Evolutionary conservation across 305 asterid genomes (phyloP).

Genomic region (Euphrasia arctica): DNA sequence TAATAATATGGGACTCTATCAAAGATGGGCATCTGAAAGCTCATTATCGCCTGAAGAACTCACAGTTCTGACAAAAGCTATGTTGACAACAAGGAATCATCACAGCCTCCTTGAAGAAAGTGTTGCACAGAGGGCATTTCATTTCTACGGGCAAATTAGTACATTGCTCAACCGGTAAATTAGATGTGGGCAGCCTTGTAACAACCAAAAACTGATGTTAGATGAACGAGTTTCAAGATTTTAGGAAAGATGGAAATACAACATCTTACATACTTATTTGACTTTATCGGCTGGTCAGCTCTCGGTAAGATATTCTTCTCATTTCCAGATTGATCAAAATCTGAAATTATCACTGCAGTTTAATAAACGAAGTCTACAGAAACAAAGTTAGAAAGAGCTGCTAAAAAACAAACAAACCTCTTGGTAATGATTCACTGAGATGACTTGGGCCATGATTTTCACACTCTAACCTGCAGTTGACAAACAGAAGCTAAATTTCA

Average conservation of each 20-base stretch:
- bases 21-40: slow-evolving; percentile 11
- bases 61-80: slow-evolving; percentile 88
- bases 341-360: slow-evolving; percentile 33
- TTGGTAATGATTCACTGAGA: slow-evolving; percentile 30
- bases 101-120: slow-evolving; percentile 80
- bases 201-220: slow-evolving; percentile 32
- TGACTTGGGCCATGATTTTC: slow-evolving; percentile 33
- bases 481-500: slow-evolving; percentile 15
- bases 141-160: slow-evolving; percentile 55
- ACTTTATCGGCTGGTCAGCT: slow-evolving; percentile 37
- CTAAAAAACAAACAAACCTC: slow-evolving; percentile 37
- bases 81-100: slow-evolving; percentile 98
- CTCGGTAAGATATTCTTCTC: slow-evolving; percentile 31
- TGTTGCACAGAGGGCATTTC: slow-evolving; percentile 71
- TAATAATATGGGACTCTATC: slow-evolving; percentile 2
- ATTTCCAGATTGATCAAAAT: slow-evolving; percentile 35
- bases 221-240: slow-evolving; percentile 21
- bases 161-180: slow-evolving; percentile 39
- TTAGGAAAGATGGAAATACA: slow-evolving; percentile 17
- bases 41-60: slow-evolving; percentile 39
- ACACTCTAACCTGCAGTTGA: slow-evolving; percentile 43
- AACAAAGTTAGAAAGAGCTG: slow-evolving; percentile 18
- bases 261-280: slow-evolving; percentile 41
- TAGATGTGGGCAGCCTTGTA: slow-evolving; percentile 39
- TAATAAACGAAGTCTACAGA: slow-evolving; percentile 20